Base-by-base conservation (phyloP, 805 yeast species). In the Saturnispora mendoncae region DNA sequence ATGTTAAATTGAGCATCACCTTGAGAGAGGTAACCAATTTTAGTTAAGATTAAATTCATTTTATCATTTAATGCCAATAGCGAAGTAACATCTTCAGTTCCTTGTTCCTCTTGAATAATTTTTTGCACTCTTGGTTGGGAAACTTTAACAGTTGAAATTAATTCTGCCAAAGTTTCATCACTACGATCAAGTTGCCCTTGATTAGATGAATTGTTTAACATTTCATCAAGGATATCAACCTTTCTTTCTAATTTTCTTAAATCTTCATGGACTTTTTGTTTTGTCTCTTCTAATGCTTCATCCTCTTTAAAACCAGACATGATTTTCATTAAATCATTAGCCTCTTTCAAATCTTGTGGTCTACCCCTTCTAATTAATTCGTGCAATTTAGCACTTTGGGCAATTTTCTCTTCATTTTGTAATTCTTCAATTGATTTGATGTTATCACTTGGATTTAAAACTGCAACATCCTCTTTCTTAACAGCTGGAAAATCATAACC, bases 261-360 rank as follows among this genome's bases (percentile, higher is more conserved):
- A 55, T 92, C 97, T 48, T 82, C 85, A 26, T 80, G 78, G 26
- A 88, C 81, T 51, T 83, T 77, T 43, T 83, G 84, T 55, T 77
- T 78, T 49, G 86, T 83, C 52, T 80, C 84, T 41, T 76, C 75
- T 46, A 72, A 66, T 15, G 72, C 66, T 46, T 78, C 76, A 58
- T 87, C 95, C 54, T 84, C 86, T 60, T 84, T 84, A 68, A 86
- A 92, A 5, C 99, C 99, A 4, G 97, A 95, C 96, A 92, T 87
- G 51, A 92, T 78, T 60, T 90, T 87, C 98, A 92, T 92, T 61
- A 92, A 72, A 52, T 84, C 85, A 62, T 92, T 92, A 33, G 99
- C 99, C 62, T 92, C 98, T 53, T 81, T 84, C 56, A 92, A 73
- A 64, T 92, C 99, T 48, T 80, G 84, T 6, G 98, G 97, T 60